Evolutionary conservation across 1,284 basidiomycete genomes (phyloP), one percentile per base, ranked within the genome.

Genomic region (Malassezia arunalokei): DNA sequence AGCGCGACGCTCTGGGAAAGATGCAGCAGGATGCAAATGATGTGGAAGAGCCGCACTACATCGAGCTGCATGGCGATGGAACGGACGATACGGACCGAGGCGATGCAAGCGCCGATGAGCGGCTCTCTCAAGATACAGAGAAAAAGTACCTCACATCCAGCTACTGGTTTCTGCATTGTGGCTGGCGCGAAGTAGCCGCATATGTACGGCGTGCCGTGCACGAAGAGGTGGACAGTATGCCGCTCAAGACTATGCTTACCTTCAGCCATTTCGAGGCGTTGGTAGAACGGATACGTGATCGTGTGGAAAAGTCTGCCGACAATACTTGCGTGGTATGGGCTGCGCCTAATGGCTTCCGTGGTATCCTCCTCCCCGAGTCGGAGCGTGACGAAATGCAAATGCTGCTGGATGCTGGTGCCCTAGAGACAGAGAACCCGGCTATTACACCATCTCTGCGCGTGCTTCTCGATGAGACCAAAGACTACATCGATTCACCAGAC

Each of bases 91-190:
- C 27, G 28, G 20, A 11, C 3, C 33, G 17, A 15, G 32, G 30
- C 9, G 32, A 24, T 29, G 33, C 31, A 31, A 17, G 15, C 17
- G 48, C 30, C 12, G 53, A 43, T 7, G 45, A 38, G 8, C 60
- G 58, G 11, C 51, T 70, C 5, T 58, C 57, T 28, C 59, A 82
- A 35, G 80, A 82, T 47, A 81, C 81, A 1, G 86, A 90, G 73
- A 76, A 80, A 57, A 83, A 83, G 65, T 91, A 83, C 66, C 77
- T 92, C 51, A 88, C 86, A 0, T 80, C 90, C 58, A 86, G 82
- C 46, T 92, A 87, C 86, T 91, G 87, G 86, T 78, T 91, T 43
- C 69, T 92, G 49, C 84, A 92, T 64, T 82, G 85, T 3, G 88
- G 89, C 0, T 91, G 88, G 86, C 83, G 84, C 63, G 81, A 84